Conservation (phyloP, 257 asterid species). For the Solanum raphanifolium region DNA sequence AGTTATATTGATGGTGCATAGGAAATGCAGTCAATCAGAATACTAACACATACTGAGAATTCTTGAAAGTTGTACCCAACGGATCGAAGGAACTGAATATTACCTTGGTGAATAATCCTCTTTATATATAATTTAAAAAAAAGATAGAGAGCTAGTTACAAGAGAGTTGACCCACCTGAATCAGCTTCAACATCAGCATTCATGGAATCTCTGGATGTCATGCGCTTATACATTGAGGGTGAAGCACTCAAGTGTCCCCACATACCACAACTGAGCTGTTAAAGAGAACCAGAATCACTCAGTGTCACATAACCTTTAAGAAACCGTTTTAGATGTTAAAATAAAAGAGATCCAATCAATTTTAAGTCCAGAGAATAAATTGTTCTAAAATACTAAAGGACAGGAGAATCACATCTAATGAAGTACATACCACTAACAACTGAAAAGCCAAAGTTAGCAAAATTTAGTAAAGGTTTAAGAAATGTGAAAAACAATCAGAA, state of each 20-base stretch:
- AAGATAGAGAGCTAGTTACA: background rate
- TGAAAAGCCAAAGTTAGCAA: background rate
- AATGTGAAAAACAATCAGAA: background rate
- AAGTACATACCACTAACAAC: background rate
- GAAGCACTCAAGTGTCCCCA: conserved; percentile 27
- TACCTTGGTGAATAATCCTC: background rate
- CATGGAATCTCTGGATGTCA: conserved; percentile 36
- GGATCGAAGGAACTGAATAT: background rate
- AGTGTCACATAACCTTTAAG: background rate
- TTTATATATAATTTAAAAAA: background rate
- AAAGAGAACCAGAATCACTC: background rate
- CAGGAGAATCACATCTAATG: background rate
- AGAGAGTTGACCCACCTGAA: conserved; percentile 24
- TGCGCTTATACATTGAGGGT: conserved; percentile 46
- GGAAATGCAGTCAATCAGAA: background rate
- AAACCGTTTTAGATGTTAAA: background rate
- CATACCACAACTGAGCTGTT: conserved; percentile 24
- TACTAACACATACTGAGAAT: background rate
- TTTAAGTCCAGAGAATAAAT: background rate
- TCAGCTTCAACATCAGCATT: conserved; percentile 30
- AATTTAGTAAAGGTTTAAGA: background rate
- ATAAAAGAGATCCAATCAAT: background rate
- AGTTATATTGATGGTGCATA: background rate
- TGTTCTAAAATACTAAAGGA: background rate
- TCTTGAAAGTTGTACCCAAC: background rate